Evolutionary conservation across 163 green algal genomes (phyloP).

Genomic region (Scenedesmus sp.): DNA sequence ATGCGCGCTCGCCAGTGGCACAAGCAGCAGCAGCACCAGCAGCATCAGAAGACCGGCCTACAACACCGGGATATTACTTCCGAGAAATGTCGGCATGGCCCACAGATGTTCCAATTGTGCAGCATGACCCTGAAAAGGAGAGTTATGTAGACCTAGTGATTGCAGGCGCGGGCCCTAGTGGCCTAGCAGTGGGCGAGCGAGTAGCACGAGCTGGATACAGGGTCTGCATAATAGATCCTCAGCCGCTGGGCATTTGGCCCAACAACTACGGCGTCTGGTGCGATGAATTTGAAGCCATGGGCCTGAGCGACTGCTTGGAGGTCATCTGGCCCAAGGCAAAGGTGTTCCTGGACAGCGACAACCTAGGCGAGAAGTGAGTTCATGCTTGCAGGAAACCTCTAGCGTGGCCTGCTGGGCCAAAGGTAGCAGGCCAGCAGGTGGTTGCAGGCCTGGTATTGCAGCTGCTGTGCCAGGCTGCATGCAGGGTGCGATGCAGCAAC

Average conservation of each 20-base stretch:
- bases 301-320: slow-evolving; percentile 93
- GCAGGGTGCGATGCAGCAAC: background rate
- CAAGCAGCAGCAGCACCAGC: slow-evolving; percentile 3
- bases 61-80: slow-evolving; percentile 30
- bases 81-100: slow-evolving; percentile 46
- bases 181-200: slow-evolving; percentile 82
- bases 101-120: slow-evolving; percentile 53
- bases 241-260: slow-evolving; percentile 86
- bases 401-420: background rate
- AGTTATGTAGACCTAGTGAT: slow-evolving; percentile 83
- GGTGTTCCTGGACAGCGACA: slow-evolving; percentile 85
- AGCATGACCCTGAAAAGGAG: slow-evolving; percentile 1
- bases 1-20: background rate
- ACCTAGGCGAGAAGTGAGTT: slow-evolving; percentile 72
- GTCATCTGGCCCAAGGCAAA: slow-evolving; percentile 89
- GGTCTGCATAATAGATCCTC: slow-evolving; percentile 91
- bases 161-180: slow-evolving; percentile 85
- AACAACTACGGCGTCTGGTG: slow-evolving; percentile 99
- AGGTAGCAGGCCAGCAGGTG: background rate
- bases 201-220: slow-evolving; percentile 79
- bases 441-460: background rate
- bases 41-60: background rate
- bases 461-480: background rate
- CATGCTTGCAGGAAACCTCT: background rate
- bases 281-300: slow-evolving; percentile 98